A percentile compares a stretch with the other conserved stretches of the same genome.
Conservation (phyloP, 345 rosid genomes). For the Pistacia atlantica region DNA sequence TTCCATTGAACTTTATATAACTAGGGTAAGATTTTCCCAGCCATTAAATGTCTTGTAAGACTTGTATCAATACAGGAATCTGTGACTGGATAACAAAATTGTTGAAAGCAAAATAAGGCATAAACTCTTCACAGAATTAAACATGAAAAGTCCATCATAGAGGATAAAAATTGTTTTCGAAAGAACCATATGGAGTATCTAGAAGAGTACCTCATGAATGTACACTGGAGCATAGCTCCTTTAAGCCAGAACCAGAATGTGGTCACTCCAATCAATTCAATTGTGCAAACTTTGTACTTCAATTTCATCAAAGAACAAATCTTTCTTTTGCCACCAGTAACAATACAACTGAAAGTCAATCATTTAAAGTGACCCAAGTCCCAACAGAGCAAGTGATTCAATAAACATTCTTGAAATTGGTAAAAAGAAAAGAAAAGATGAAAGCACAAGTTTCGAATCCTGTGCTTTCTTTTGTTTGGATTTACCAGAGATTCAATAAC, state of each 20-base stretch:
- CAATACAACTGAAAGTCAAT: neutral
- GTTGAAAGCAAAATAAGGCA: constrained; percentile 8
- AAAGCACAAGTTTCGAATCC: neutral
- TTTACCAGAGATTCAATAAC: neutral
- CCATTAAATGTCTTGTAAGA: neutral
- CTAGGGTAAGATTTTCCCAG: neutral
- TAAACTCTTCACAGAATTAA: constrained; percentile 7
- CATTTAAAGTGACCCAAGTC: neutral
- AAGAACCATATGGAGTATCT: constrained; percentile 6
- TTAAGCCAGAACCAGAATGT: neutral
- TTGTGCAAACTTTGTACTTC: neutral
- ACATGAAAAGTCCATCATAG: neutral
- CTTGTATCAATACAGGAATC: neutral
- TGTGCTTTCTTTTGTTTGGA: neutral
- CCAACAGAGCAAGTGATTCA: neutral
- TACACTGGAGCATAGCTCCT: neutral
- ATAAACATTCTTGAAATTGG: neutral
- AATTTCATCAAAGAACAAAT: neutral
- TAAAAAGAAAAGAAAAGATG: neutral
- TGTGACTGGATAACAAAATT: neutral
- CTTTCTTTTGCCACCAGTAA: neutral
- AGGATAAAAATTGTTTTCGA: neutral
- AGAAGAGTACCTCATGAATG: neutral
- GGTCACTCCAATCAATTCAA: neutral
- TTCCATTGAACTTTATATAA: neutral